Conservation (phyloP, 2,329 filamentous ascomycete genomes). For the Truncatella angustata region DNA sequence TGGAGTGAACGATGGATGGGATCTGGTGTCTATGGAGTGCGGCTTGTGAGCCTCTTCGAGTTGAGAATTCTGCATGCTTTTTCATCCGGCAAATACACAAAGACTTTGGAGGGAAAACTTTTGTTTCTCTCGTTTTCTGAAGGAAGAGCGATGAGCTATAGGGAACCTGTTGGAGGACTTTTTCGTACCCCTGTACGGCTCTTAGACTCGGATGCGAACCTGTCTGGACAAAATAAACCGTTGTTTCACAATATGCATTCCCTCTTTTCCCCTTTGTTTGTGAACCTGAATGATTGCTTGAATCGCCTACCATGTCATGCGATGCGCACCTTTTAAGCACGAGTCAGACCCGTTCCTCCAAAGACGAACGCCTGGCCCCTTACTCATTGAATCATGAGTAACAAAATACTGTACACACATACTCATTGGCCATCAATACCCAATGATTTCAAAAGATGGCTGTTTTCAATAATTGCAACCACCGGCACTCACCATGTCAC, state of each 20-base stretch:
- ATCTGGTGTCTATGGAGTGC: slow-evolving; percentile 62
- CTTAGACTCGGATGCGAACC: slow-evolving; percentile 56
- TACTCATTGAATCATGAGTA: too few relatives aligned
- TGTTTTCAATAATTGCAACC: too few relatives aligned
- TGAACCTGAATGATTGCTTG: neutral
- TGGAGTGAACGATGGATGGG: slow-evolving; percentile 42
- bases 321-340: too few relatives aligned
- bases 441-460: too few relatives aligned
- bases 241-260: slow-evolving; percentile 12
- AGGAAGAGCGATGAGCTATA: slow-evolving; percentile 29
- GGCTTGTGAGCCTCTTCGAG: slow-evolving; percentile 48
- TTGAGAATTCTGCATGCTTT: slow-evolving; percentile 47
- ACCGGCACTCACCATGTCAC: too few relatives aligned
- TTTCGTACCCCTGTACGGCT: slow-evolving; percentile 43
- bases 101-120: slow-evolving; percentile 26
- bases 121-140: slow-evolving; percentile 24
- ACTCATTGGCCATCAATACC: too few relatives aligned
- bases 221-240: slow-evolving; percentile 55
- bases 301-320: neutral
- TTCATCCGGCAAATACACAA: slow-evolving; percentile 49
- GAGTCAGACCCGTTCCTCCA: too few relatives aligned
- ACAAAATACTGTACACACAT: too few relatives aligned
- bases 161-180: slow-evolving; percentile 48
- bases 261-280: neutral
- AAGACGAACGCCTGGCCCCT: too few relatives aligned